phyloP scores from a whole-genome alignment of 768 basidiomycete genomes.

The Suillus subalutaceus region DNA sequence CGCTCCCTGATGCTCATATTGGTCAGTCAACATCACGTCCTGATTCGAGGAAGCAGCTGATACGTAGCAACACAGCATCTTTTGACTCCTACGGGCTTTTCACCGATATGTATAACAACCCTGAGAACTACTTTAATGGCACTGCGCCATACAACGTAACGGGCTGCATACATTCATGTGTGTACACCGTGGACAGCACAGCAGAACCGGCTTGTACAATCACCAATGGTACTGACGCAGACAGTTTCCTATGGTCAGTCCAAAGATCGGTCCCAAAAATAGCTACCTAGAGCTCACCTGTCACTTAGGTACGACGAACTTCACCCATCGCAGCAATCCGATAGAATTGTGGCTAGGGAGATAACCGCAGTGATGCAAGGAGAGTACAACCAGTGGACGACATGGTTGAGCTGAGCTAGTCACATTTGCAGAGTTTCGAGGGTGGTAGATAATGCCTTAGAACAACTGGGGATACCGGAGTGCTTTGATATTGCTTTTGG shows the following conservation, averaged over 20 bases:
- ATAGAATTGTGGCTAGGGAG: slow-evolving; percentile 54
- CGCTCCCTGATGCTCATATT: slow-evolving; percentile 55
- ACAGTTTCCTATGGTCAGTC: slow-evolving; percentile 64
- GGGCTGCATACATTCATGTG: slow-evolving; percentile 51
- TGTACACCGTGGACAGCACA: slow-evolving; percentile 33
- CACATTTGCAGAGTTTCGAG: not conserved
- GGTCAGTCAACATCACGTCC: slow-evolving; percentile 40
- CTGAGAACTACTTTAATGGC: slow-evolving; percentile 59
- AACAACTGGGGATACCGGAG: not conserved
- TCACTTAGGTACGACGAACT: slow-evolving; percentile 47
- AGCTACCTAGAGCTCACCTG: not conserved
- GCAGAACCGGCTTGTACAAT: slow-evolving; percentile 38
- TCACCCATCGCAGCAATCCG: slow-evolving; percentile 62
- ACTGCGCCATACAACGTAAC: slow-evolving; percentile 64
- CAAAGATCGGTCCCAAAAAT: not conserved
- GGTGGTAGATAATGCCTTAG: not conserved
- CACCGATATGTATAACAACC: slow-evolving; percentile 56
- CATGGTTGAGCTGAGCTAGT: slow-evolving; percentile 47
- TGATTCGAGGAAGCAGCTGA: not conserved
- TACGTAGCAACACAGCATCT: slow-evolving; percentile 39
- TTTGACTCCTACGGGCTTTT: slow-evolving; percentile 68
- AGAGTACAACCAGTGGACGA: slow-evolving; percentile 46
- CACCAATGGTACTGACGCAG: slow-evolving; percentile 41
- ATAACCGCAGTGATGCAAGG: slow-evolving; percentile 51
- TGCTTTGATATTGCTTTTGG: not conserved